Evolutionary conservation across 257 asterid genomes (phyloP), one percentile per base, ranked within the genome.

Genomic region (Ilex asprella): DNA sequence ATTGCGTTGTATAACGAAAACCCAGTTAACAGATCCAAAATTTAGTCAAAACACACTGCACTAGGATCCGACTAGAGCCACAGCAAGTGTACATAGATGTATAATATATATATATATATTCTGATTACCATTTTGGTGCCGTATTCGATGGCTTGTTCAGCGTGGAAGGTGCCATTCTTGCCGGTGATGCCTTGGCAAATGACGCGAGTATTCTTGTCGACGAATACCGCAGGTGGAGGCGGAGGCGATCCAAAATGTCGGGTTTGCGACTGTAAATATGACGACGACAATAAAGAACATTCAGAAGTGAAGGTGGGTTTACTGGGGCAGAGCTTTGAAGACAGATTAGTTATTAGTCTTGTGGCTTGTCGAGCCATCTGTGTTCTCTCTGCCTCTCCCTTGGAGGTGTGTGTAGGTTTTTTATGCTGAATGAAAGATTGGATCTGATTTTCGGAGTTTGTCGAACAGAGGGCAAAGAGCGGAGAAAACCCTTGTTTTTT

Each of bases 131-230:
- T 91, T 66, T 84, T 91, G 54, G 96, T 91, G 54, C 96, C 98
- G 76, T 91, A 91, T 67, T 91, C 96, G 54, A 91, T 88, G 62
- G 98, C 98, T 76, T 86, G 96, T 68, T 91, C 98, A 11, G 98
- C 86, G 75, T 88, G 98, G 59, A 91, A 88, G 57, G 95, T 88
- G 58, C 97, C 98, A 64, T 84, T 91, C 76, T 91, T 91, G 0
- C 98, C 98, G 51, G 95, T 88, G 80, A 91, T 89, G 2, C 98
- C 97, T 65, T 91, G 98, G 69, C 95, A 88, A 57, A 91, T 86
- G 71, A 88, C 91, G 68, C 96, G 86, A 44, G 98, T 91, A 81
- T 91, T 88, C 76, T 91, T 89, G 75, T 92, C 97, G 15, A 92
- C 95, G 66, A 91, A 91, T 16, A 88, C 92, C 43, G 88, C 92